Percentiles rank a stretch among this genome's conserved stretches.
phyloP scores from a whole-genome alignment of 1,284 basidiomycete species.

The Cerrena zonata region DNA sequence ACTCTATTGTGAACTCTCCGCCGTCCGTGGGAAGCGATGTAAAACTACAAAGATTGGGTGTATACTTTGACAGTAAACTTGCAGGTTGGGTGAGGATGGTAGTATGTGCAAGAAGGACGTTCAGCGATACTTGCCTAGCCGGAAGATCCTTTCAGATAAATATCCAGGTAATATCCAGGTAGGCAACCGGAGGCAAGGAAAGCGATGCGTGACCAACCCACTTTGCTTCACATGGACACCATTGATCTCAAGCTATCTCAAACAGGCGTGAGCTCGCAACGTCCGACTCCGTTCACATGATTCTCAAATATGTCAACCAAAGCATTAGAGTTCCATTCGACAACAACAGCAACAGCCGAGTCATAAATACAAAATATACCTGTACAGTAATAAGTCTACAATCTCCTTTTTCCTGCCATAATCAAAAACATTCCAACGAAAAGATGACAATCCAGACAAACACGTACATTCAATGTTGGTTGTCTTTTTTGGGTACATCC shows the following conservation, averaged over 20 bases:
- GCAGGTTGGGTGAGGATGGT: too few relatives aligned
- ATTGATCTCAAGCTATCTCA: too few relatives aligned
- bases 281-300: not conserved
- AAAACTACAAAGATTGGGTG: too few relatives aligned
- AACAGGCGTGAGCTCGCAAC: not conserved
- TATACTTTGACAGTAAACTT: too few relatives aligned
- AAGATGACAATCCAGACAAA: conserved; percentile 4
- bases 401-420: not conserved
- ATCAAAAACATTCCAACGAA: not conserved
- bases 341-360: not conserved
- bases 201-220: too few relatives aligned
- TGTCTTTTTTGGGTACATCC: conserved; percentile 2
- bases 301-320: not conserved
- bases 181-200: too few relatives aligned
- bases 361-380: not conserved
- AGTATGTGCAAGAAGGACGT: too few relatives aligned
- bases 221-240: not conserved
- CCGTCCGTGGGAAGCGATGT: not conserved
- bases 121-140: too few relatives aligned
- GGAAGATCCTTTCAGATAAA: too few relatives aligned
- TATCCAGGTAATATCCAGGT: too few relatives aligned
- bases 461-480: conserved; percentile 6
- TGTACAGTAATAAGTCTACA: conserved; percentile 2
- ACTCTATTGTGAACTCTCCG: too few relatives aligned
- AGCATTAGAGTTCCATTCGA: not conserved